These are phyloP conservation scores for Coccomyxa sp. DNA, from an alignment of 139 green algal genomes.

Conservation along the genomic window DNA sequence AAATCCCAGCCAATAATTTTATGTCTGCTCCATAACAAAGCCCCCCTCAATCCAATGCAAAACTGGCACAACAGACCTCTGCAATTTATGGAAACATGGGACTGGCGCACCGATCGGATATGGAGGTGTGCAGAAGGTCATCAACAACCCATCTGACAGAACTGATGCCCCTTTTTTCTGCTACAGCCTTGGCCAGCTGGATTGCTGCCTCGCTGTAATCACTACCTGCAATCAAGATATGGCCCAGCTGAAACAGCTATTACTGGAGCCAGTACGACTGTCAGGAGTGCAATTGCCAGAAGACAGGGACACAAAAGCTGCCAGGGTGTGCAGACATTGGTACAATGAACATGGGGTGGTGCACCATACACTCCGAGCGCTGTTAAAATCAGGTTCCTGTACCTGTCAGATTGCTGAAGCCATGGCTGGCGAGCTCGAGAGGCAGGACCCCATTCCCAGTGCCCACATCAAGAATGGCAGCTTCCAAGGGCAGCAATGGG, in stretches of 20 bases:
- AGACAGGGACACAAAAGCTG: background rate
- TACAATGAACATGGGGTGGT: background rate
- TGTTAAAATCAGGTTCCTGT: background rate
- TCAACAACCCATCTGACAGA: constrained; percentile 23
- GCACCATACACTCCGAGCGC: background rate
- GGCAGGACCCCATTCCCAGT: constrained; percentile 39
- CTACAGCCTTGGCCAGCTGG: constrained; percentile 21
- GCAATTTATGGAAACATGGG: too few species aligned
- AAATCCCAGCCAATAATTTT: too few species aligned
- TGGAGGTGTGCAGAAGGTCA: constrained; percentile 27
- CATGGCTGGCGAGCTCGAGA: constrained; percentile 24
- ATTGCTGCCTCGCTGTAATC: constrained; percentile 37
- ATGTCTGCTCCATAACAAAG: too few species aligned
- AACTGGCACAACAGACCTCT: too few species aligned
- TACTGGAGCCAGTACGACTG: background rate
- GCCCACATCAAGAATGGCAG: constrained; percentile 33
- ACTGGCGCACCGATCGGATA: constrained; percentile 7
- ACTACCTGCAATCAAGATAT: background rate
- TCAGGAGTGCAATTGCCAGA: background rate
- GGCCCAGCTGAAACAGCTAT: background rate
- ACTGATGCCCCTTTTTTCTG: background rate
- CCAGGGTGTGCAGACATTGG: background rate
- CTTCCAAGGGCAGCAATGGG: background rate
- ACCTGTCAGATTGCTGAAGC: constrained; percentile 29
- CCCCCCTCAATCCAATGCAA: too few species aligned